Conservation (phyloP, 768 basidiomycete species). For the Tylopilus vinaceipallidus region DNA sequence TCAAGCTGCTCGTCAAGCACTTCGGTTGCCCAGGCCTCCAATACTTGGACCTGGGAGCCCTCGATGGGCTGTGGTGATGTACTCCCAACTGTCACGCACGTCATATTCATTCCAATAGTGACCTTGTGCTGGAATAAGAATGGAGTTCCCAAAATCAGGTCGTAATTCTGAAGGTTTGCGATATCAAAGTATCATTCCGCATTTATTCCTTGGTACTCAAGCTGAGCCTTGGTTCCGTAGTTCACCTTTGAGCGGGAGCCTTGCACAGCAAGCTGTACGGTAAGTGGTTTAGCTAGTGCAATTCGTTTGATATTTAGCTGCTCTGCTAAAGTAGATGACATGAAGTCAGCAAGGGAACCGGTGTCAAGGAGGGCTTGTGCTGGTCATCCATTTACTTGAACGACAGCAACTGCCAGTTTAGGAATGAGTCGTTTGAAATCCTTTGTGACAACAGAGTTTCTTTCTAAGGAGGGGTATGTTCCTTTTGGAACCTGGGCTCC, state of each 20-base stretch:
- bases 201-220: constrained; percentile 18
- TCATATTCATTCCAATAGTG: constrained; percentile 26
- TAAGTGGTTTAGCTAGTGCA: constrained; percentile 23
- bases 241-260: constrained; percentile 32
- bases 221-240: not conserved
- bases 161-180: constrained; percentile 38
- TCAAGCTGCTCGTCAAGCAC: no score
- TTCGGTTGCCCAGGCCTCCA: no score
- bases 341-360: constrained; percentile 32
- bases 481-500: not conserved
- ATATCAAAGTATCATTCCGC: constrained; percentile 34
- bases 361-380: constrained; percentile 22
- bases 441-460: rapidly evolving
- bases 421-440: constrained; percentile 2
- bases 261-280: constrained; percentile 28
- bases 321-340: constrained; percentile 28
- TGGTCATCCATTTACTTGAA: constrained; percentile 17
- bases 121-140: constrained; percentile 37
- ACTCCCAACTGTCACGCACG: constrained; percentile 15
- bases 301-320: constrained; percentile 17
- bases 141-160: constrained; percentile 40
- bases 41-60: no score
- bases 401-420: constrained; percentile 4
- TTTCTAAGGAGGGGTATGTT: not conserved
- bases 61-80: no score